Conservation (phyloP, 192 early-diverging fungal species). For the Umbelopsis vinacea region DNA sequence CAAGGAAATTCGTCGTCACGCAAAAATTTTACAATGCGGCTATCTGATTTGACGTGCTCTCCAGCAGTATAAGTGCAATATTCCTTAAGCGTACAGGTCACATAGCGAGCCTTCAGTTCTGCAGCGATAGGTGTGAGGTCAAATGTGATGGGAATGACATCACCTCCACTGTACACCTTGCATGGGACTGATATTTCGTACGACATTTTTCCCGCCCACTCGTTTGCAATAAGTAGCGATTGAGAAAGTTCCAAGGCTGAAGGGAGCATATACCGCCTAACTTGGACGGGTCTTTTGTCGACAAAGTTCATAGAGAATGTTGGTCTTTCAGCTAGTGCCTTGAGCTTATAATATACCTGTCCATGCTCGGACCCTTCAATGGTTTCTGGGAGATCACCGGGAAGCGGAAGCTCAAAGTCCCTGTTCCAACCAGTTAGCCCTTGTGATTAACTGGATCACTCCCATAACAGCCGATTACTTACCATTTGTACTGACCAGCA, state of each 20-base stretch:
- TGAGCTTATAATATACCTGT: slow-evolving; percentile 52
- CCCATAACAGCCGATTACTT: not conserved
- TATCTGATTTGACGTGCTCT: slow-evolving; percentile 11
- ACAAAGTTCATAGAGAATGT: slow-evolving; percentile 52
- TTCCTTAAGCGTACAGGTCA: slow-evolving; percentile 56
- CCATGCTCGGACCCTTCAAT: slow-evolving; percentile 52
- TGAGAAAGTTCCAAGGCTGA: slow-evolving; percentile 54
- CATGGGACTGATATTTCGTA: slow-evolving; percentile 60
- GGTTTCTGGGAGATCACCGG: slow-evolving; percentile 64
- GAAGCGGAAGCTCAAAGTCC: slow-evolving; percentile 59
- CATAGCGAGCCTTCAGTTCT: slow-evolving; percentile 47
- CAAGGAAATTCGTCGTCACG: slow-evolving; percentile 16
- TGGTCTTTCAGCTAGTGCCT: slow-evolving; percentile 56
- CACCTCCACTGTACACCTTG: slow-evolving; percentile 49
- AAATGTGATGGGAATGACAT: slow-evolving; percentile 54
- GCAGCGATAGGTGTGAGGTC: slow-evolving; percentile 50
- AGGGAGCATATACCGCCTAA: slow-evolving; percentile 55
- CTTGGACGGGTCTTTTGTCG: slow-evolving; percentile 34
- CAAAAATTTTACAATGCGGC: slow-evolving; percentile 2
- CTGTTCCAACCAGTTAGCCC: slow-evolving; percentile 7
- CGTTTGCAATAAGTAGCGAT: slow-evolving; percentile 54
- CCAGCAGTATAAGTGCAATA: slow-evolving; percentile 48
- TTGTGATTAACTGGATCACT: not conserved
- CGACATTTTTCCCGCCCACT: slow-evolving; percentile 58
- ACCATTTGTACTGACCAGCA: slow-evolving; percentile 49